These are phyloP conservation scores for Caryopteris hybrid DNA, from an alignment of 305 asterid species.

Conservation along the genomic window DNA sequence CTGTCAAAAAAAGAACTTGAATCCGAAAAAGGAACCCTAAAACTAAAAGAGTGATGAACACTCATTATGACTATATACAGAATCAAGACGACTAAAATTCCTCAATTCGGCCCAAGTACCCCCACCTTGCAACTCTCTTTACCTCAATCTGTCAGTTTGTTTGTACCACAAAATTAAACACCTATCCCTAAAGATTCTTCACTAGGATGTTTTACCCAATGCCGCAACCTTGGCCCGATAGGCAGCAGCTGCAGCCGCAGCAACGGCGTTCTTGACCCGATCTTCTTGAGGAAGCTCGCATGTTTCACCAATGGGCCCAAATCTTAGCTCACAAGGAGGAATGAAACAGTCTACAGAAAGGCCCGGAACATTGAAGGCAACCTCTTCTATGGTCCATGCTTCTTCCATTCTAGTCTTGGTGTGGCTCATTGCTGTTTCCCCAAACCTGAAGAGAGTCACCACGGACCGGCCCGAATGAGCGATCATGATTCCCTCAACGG, in stretches of 20 bases:
- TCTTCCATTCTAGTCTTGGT: slow-evolving; percentile 91
- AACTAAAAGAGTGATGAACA: slow-evolving; percentile 22
- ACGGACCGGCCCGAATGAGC: slow-evolving; percentile 85
- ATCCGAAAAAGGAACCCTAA: slow-evolving; percentile 15
- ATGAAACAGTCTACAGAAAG: slow-evolving; percentile 75
- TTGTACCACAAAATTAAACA: slow-evolving; percentile 26
- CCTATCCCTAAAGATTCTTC: slow-evolving; percentile 35
- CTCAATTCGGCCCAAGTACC: too few species aligned
- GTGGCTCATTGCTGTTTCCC: slow-evolving; percentile 87
- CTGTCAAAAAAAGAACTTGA: slow-evolving; percentile 15
- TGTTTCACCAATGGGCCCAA: slow-evolving; percentile 40
- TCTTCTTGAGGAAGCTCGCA: slow-evolving; percentile 64
- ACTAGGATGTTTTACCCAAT: slow-evolving; percentile 35
- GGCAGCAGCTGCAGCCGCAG: slow-evolving; percentile 45
- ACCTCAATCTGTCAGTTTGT: slow-evolving; percentile 20
- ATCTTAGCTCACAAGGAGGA: slow-evolving; percentile 77
- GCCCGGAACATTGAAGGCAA: slow-evolving; percentile 76
- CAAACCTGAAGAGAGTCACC: slow-evolving; percentile 77
- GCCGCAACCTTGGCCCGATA: slow-evolving; percentile 53
- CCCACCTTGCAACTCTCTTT: too few species aligned
- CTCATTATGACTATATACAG: slow-evolving; percentile 45
- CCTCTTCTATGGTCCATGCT: slow-evolving; percentile 80
- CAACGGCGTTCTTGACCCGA: slow-evolving; percentile 32
- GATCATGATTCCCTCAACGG: slow-evolving; percentile 82
- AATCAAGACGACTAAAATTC: slow-evolving; percentile 31